Evolutionary conservation across 768 basidiomycete species (phyloP).

Genomic region (Suillus luteus): DNA sequence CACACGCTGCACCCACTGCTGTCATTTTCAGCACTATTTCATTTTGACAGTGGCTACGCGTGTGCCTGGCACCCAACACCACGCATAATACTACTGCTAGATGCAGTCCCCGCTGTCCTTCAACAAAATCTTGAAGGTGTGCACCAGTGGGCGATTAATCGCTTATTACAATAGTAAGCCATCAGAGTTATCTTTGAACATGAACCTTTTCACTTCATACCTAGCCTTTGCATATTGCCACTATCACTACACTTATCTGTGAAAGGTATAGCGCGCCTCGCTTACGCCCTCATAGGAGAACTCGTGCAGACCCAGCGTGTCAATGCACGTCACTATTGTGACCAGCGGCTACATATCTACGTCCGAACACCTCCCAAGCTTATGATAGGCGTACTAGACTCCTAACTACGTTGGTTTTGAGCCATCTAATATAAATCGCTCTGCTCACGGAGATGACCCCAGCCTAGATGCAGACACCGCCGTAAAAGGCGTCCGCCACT

Average conservation of each 20-base stretch:
- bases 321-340: neutral
- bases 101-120: conserved; percentile 1
- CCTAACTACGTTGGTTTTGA: neutral
- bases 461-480: conserved; percentile 4
- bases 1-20: conserved; percentile 15
- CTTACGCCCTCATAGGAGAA: conserved; percentile 9
- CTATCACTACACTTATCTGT: conserved; percentile 8
- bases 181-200: neutral
- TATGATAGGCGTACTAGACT: conserved; percentile 7
- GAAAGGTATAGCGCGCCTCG: conserved; percentile 2
- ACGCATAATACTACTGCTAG: neutral
- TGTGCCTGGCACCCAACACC: conserved; percentile 13
- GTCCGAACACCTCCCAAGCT: neutral
- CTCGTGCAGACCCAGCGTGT: conserved; percentile 3
- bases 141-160: neutral
- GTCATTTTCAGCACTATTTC: conserved; percentile 15
- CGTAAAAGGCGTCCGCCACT: conserved; percentile 5
- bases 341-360: conserved; percentile 6
- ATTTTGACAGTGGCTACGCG: conserved; percentile 13
- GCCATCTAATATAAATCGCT: neutral
- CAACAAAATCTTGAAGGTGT: too few relatives aligned
- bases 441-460: conserved; percentile 7
- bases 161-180: neutral
- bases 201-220: neutral
- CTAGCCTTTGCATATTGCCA: neutral